These are phyloP conservation scores for Limnomonas spitsbergensis DNA, from an alignment of 139 green algal species.

Conservation along the genomic window DNA sequence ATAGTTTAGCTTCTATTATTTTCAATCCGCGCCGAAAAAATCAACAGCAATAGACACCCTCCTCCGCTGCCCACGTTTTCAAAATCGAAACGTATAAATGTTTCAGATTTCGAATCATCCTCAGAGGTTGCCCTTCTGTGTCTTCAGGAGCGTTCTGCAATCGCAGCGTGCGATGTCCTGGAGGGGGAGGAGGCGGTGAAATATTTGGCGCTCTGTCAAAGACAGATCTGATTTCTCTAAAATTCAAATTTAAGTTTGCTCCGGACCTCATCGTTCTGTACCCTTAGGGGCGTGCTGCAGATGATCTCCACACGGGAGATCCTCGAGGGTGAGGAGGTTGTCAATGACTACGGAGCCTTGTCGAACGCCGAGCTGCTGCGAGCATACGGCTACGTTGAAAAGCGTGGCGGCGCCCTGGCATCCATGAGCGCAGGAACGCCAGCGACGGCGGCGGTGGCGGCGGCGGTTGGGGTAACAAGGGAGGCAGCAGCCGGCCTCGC, in stretches of 20 bases:
- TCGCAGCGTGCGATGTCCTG: slow-evolving; percentile 50
- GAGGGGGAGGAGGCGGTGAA: slow-evolving; percentile 56
- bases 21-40: too few species aligned
- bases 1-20: too few species aligned
- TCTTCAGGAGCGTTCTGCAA: slow-evolving; percentile 45
- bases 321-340: slow-evolving; percentile 55
- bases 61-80: too few species aligned
- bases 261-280: not conserved
- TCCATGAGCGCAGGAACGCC: not conserved
- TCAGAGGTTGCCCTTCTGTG: not conserved
- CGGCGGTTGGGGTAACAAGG: too few species aligned
- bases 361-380: slow-evolving; percentile 67
- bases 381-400: slow-evolving; percentile 54
- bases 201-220: too few species aligned
- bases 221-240: too few species aligned
- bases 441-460: not conserved
- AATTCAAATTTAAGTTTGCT: too few species aligned
- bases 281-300: slow-evolving; percentile 45
- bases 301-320: slow-evolving; percentile 69
- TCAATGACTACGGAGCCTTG: slow-evolving; percentile 69
- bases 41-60: too few species aligned
- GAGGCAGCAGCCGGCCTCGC: not conserved
- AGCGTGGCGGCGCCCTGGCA: not conserved
- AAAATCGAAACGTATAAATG: too few species aligned
- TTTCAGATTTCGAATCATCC: too few species aligned